A percentile compares a stretch with the other conserved stretches of the same genome.
Evolutionary conservation across 805 yeast species (phyloP).

Genomic region (Candida glaebosa): DNA sequence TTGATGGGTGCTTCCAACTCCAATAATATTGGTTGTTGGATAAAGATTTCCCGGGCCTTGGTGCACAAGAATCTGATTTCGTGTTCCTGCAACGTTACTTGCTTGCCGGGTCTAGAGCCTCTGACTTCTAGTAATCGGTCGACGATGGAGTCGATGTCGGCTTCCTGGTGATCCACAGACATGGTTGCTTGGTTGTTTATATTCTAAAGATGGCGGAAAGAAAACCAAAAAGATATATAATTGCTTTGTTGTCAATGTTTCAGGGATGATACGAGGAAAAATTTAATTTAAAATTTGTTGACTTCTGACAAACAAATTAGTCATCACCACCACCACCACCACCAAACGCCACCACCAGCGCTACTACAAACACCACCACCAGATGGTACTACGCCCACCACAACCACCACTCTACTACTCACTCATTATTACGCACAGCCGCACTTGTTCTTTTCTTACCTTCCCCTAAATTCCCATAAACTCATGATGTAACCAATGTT

Average conservation of each 20-base stretch:
- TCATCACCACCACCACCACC: neutral
- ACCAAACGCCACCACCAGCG: neutral
- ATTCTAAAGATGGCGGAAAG: neutral
- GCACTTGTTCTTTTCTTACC: too few relatives aligned
- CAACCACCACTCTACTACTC: too few relatives aligned
- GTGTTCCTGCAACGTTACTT: slow-evolving; percentile 87
- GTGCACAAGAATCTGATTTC: slow-evolving; percentile 95
- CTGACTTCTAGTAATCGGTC: slow-evolving; percentile 96
- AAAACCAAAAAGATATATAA: neutral
- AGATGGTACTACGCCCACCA: too few relatives aligned
- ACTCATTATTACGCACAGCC: too few relatives aligned
- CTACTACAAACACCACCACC: too few relatives aligned
- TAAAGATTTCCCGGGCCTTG: slow-evolving; percentile 96
- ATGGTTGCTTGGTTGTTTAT: slow-evolving; percentile 9
- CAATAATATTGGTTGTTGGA: slow-evolving; percentile 92
- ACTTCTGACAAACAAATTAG: neutral
- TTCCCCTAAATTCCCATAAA: too few relatives aligned
- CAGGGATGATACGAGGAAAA: neutral
- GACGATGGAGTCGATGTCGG: slow-evolving; percentile 94
- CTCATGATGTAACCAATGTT: too few relatives aligned
- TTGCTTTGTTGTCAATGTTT: neutral
- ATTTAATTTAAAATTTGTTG: neutral
- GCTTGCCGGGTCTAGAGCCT: slow-evolving; percentile 98
- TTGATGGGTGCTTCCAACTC: slow-evolving; percentile 98
- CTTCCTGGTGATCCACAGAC: slow-evolving; percentile 53